Base-by-base conservation (phyloP, 1,284 basidiomycete species). In the Tranzscheliella williamsii region DNA sequence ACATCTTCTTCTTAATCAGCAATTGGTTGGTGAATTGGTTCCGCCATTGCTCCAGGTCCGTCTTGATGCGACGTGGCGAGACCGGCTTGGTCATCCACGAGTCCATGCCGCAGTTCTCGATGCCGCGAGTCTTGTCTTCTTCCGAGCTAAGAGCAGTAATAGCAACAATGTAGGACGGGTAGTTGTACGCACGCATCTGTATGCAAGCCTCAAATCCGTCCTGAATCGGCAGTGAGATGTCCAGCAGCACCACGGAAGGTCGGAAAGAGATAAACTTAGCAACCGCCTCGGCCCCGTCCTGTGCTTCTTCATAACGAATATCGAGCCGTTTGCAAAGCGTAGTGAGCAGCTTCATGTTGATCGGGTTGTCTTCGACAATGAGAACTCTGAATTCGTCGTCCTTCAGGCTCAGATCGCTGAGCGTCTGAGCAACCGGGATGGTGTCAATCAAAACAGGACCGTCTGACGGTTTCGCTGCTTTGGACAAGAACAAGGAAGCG, bases 291-390 rank as follows among this genome's bases (percentile, higher is more conserved):
- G 49, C 49, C 9, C 71, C 71, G 26, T 73, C 67, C 21, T 48
- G 39, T 13, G 71, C 71, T 30, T 67, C 60, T 15, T 52, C 58
- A 38, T 57, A 71, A 3, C 31, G 32, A 12, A 64, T 50, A 26
- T 54, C 57, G 9, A 56, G 42, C 5, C 57, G 48, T 24, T 65
- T 52, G 42, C 58, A 46, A 2, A 70, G 44, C 5, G 63, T 54
- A 17, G 67, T 66, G 20, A 73, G 50, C 15, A 73, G 51, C 18
- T 31, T 35, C 56, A 73, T 61, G 53, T 73, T 72, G 42, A 71
- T 56, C 18, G 65, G 66, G 31, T 73, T 73, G 57, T 73, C 70
- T 41, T 72, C 70, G 6, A 73, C 70, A 11, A 69, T 48, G 0
- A 73, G 56, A 4, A 69, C 66, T 13, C 51, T 38, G 40, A 70